Evolutionary conservation across 2,329 filamentous ascomycete species (phyloP).

Genomic region (Ramularia endophylla): DNA sequence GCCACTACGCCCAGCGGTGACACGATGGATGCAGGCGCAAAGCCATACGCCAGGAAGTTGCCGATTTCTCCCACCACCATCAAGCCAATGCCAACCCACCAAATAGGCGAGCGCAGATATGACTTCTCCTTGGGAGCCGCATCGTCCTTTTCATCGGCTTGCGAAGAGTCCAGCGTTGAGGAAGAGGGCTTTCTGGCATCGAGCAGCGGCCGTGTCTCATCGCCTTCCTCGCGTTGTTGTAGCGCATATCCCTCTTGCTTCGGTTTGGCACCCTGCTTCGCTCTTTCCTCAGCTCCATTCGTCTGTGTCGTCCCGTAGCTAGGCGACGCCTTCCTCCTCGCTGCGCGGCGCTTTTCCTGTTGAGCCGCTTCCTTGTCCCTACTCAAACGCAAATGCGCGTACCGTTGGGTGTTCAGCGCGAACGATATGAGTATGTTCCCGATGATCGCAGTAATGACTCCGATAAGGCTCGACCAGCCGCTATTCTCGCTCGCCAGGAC

Average conservation of each 20-base stretch:
- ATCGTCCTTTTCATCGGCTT: conserved; percentile 35
- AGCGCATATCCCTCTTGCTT: conserved; percentile 22
- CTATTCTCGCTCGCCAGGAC: conserved; percentile 20
- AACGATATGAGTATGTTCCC: conserved; percentile 94
- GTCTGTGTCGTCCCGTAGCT: conserved; percentile 39
- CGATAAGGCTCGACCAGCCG: conserved; percentile 86
- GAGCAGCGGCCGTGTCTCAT: conserved; percentile 51
- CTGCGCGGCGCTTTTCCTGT: conserved; percentile 28
- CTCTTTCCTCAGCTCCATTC: conserved; percentile 48
- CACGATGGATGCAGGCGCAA: conserved; percentile 95
- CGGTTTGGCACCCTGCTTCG: conserved; percentile 31
- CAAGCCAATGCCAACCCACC: conserved; percentile 90
- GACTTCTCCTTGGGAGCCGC: conserved; percentile 51
- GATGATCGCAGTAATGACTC: conserved; percentile 84
- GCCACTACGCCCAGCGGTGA: conserved; percentile 96
- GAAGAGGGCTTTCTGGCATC: conserved; percentile 45
- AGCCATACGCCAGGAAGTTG: conserved; percentile 96
- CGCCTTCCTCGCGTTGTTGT: conserved; percentile 31
- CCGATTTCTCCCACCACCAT: conserved; percentile 92
- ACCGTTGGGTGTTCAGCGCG: conserved; percentile 92
- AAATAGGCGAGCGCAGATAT: conserved; percentile 87
- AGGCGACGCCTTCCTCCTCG: conserved; percentile 24
- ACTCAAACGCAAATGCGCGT: conserved; percentile 82
- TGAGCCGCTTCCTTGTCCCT: conserved; percentile 54
- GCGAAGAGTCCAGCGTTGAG: conserved; percentile 36